phyloP scores from a whole-genome alignment of 1,284 basidiomycete genomes.

The Cryptococcus sp. region DNA sequence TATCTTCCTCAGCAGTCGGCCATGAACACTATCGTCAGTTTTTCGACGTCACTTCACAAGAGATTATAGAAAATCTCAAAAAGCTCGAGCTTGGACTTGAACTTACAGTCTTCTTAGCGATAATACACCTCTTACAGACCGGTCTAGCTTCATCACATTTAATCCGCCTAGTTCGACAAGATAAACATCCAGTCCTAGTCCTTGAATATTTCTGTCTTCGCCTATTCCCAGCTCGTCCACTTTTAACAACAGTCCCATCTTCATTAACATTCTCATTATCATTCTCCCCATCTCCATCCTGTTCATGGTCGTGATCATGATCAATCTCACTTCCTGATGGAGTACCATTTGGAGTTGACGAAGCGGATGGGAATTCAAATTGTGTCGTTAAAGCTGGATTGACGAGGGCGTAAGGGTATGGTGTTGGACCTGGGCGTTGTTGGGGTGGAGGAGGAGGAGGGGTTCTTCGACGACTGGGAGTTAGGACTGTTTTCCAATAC shows the following conservation, averaged over 20 bases:
- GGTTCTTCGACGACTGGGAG: not conserved
- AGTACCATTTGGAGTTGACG: not conserved
- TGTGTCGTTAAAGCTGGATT: not conserved
- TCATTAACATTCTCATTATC: not conserved
- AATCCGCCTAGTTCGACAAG: conserved; percentile 40
- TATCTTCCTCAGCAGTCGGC: conserved; percentile 21
- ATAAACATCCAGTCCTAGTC: conserved; percentile 42
- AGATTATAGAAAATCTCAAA: not conserved
- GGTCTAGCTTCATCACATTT: conserved; percentile 45
- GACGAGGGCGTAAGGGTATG: not conserved
- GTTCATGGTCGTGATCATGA: not conserved
- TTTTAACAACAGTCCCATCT: not conserved
- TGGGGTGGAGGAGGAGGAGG: not conserved
- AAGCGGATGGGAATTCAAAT: not conserved
- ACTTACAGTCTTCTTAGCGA: conserved; percentile 41
- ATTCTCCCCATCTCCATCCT: not conserved
- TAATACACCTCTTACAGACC: conserved; percentile 37
- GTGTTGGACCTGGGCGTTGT: not conserved
- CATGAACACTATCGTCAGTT: conserved; percentile 25
- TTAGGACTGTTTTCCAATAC: not conserved
- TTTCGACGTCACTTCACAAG: not conserved
- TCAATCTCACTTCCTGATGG: not conserved
- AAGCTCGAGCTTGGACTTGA: not conserved
- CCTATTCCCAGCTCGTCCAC: conserved; percentile 12
- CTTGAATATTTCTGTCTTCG: conserved; percentile 42